Conservation (phyloP, 768 basidiomycete species). For the Boletus patriciae region DNA sequence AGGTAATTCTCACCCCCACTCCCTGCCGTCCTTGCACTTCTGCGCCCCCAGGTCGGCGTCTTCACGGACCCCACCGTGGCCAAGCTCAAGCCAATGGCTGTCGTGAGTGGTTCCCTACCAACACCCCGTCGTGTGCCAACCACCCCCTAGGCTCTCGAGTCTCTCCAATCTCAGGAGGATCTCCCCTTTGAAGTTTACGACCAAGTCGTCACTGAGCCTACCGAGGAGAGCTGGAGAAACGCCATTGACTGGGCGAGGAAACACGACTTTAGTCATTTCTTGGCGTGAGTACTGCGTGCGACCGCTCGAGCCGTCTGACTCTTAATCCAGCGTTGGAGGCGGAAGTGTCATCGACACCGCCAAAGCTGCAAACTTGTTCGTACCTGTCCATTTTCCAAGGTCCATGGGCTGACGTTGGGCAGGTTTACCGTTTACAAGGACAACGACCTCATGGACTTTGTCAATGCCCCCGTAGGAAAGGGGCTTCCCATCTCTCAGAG, state of each 20-base stretch:
- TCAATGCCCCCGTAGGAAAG: slow-evolving; percentile 95
- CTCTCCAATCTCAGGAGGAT: slow-evolving; percentile 74
- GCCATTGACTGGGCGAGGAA: slow-evolving; percentile 87
- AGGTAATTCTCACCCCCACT: slow-evolving; percentile 44
- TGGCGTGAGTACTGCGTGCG: slow-evolving; percentile 59
- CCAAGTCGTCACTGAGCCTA: slow-evolving; percentile 84
- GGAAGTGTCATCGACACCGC: slow-evolving; percentile 95
- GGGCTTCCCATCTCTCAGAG: slow-evolving; percentile 76
- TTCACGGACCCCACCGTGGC: slow-evolving; percentile 90
- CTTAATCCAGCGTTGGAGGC: slow-evolving; percentile 63
- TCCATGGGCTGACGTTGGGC: slow-evolving; percentile 4
- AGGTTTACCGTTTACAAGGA: slow-evolving; percentile 92
- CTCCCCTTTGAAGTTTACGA: slow-evolving; percentile 83
- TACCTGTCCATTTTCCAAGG: neutral
- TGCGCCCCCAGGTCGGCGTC: slow-evolving; percentile 73
- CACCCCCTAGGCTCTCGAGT: slow-evolving; percentile 60
- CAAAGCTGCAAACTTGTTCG: slow-evolving; percentile 88
- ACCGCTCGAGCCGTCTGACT: slow-evolving; percentile 1
- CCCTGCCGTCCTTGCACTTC: slow-evolving; percentile 5
- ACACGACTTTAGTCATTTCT: slow-evolving; percentile 90
- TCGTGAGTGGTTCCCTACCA: slow-evolving; percentile 46
- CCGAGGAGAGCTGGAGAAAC: slow-evolving; percentile 83
- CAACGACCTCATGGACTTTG: slow-evolving; percentile 91
- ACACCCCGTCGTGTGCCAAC: neutral
- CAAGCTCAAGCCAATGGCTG: slow-evolving; percentile 78